Percentiles rank a stretch among this genome's conserved stretches.
phyloP scores from a whole-genome alignment of 805 yeast species.

The Pichia nanzhaoensis region DNA sequence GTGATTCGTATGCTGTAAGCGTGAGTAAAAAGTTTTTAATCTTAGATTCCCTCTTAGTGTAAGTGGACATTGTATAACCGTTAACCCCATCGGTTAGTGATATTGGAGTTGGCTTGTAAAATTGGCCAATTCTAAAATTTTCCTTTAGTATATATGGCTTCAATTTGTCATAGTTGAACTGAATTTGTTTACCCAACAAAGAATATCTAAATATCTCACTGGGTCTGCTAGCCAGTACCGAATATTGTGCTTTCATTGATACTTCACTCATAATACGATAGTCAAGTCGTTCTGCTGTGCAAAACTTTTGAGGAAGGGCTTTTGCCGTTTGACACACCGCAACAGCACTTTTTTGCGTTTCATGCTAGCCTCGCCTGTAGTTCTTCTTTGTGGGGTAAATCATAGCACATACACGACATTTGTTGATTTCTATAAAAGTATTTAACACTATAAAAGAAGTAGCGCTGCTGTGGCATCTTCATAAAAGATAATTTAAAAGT shows the following conservation, averaged over 20 bases:
- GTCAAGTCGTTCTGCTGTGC: no score
- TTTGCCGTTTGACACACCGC: no score
- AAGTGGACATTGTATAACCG: neutral
- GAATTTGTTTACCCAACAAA: neutral
- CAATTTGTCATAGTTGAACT: conserved; percentile 2
- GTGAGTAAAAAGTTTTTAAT: conserved; percentile 6
- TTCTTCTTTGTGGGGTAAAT: no score
- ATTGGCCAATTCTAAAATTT: neutral
- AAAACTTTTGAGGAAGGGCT: no score
- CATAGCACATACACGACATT: no score
- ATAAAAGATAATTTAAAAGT: no score
- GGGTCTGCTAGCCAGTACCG: conserved; percentile 1
- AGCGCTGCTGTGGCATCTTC: no score
- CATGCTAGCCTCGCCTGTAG: no score
- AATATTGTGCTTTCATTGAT: neutral
- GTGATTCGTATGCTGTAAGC: conserved; percentile 8
- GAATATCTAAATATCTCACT: conserved; percentile 7
- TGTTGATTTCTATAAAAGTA: no score
- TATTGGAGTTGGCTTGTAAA: neutral
- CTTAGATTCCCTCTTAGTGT: conserved; percentile 3
- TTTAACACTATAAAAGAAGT: no score
- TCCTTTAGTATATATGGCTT: neutral
- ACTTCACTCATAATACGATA: no score
- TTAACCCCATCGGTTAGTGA: neutral
- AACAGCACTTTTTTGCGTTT: no score